A percentile compares a stretch with the other conserved stretches of the same genome.
Conservation (phyloP, 805 yeast genomes). For the Priceomyces castillae region DNA sequence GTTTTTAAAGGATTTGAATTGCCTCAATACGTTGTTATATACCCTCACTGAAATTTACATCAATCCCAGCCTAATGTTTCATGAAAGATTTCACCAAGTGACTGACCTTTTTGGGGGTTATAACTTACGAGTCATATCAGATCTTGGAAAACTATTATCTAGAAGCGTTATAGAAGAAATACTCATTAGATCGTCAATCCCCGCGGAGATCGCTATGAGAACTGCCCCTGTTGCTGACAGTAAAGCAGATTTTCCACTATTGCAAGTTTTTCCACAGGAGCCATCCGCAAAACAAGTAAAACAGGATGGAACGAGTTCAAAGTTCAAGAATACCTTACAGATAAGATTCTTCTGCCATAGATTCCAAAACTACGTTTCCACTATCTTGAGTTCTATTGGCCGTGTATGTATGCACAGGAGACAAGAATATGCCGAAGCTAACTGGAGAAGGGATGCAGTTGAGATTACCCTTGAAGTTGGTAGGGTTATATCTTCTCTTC, state of each 20-base stretch:
- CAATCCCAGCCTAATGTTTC: slow-evolving; percentile 49
- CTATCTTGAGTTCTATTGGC: slow-evolving; percentile 42
- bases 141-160: slow-evolving; percentile 46
- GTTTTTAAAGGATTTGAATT: slow-evolving; percentile 34
- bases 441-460: slow-evolving; percentile 41
- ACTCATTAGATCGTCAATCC: slow-evolving; percentile 46
- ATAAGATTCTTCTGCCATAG: slow-evolving; percentile 50
- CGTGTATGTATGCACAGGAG: slow-evolving; percentile 47
- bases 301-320: slow-evolving; percentile 50
- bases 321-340: slow-evolving; percentile 60
- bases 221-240: slow-evolving; percentile 34
- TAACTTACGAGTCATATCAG: slow-evolving; percentile 41
- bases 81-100: slow-evolving; percentile 42
- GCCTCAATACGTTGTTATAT: slow-evolving; percentile 45
- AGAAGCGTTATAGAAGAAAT: slow-evolving; percentile 59
- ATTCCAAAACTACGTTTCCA: slow-evolving; percentile 44
- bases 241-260: slow-evolving; percentile 33
- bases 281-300: slow-evolving; percentile 31
- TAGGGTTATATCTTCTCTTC: slow-evolving; percentile 21
- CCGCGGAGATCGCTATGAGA: slow-evolving; percentile 44
- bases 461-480: slow-evolving; percentile 36
- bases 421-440: slow-evolving; percentile 37
- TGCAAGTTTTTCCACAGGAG: slow-evolving; percentile 43
- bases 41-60: slow-evolving; percentile 56
- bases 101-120: slow-evolving; percentile 38